Base-by-base conservation (phyloP, 1,284 basidiomycete genomes). In the Leccinum huronense region DNA sequence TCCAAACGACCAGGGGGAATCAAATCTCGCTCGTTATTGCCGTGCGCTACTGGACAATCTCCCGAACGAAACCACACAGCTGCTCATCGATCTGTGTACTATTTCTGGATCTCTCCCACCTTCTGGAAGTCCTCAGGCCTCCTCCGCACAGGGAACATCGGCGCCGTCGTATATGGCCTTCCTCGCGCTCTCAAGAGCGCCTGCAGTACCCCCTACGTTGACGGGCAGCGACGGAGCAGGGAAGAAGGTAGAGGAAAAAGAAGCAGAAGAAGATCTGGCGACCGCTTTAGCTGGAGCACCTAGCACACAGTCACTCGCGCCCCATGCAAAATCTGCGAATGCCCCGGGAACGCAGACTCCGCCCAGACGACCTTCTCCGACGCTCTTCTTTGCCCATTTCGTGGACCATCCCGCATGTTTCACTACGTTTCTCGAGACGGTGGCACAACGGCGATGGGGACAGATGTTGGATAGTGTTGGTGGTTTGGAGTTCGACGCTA, bases 381-480 rank as follows among this genome's bases (percentile, higher is more conserved):
- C 89, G 1, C 81, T 91, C 36, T 98, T 95, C 76, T 98, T 98
- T 72, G 89, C 96, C 0, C 94, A 97, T 75, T 99, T 98, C 69
- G 90, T 98, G 51, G 93, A 96, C 70, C 94, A 97, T 71, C 88
- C 90, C 65, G 82, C 82, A 1, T 86, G 93, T 58, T 58, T 58
- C 10, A 58, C 57, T 40, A 45, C 30, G 2, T 99, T 98, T 77
- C 83, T 99, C 7, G 96, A 99, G 79, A 88, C 88, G 1, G 90
- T 98, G 13, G 93, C 94, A 0, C 74, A 81, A 55, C 83, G 86
- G 23, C 82, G 95, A 13, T 98, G 94, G 94, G 86, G 86, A 10
- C 93, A 96, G 73, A 83, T 78, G 8, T 81, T 95, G 19, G 86
- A 89, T 53, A 78, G 69, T 27, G 13, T 45, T 0, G 31, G 10